Evolutionary conservation across 352 stramenopile species (phyloP).

Genomic region (Phytophthora ramorum): DNA sequence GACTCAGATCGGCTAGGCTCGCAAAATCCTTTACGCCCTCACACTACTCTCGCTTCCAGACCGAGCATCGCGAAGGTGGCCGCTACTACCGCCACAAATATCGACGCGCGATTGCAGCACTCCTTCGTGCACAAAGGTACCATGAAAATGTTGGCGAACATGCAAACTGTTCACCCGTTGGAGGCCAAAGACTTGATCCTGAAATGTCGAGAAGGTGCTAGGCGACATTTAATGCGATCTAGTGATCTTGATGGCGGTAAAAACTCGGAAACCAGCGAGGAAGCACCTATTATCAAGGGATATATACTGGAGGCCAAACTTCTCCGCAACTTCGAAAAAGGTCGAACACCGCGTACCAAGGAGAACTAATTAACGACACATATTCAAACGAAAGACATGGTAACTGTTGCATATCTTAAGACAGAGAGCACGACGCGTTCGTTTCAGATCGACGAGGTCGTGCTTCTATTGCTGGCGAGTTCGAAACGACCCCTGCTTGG

Average conservation of each 20-base stretch:
- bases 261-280: background rate
- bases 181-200: conserved; percentile 67
- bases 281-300: background rate
- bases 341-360: background rate
- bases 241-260: background rate
- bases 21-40: background rate
- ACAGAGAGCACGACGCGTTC: background rate
- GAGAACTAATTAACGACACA: background rate
- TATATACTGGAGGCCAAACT: background rate
- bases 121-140: conserved; percentile 56
- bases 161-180: conserved; percentile 49
- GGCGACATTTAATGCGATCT: conserved; percentile 32
- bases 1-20: background rate
- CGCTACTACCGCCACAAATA: conserved; percentile 6
- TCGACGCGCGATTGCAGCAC: conserved; percentile 49
- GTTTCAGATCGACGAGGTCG: background rate
- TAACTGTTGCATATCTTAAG: too few species aligned
- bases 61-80: conserved; percentile 19
- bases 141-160: conserved; percentile 58
- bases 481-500: background rate
- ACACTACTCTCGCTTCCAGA: conserved; percentile 12
- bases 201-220: conserved; percentile 40
- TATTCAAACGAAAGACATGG: background rate
- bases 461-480: background rate
- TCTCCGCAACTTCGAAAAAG: conserved; percentile 4